Base-by-base conservation (phyloP, 2,329 filamentous ascomycete genomes). In the Neofusicoccum laricinum region DNA sequence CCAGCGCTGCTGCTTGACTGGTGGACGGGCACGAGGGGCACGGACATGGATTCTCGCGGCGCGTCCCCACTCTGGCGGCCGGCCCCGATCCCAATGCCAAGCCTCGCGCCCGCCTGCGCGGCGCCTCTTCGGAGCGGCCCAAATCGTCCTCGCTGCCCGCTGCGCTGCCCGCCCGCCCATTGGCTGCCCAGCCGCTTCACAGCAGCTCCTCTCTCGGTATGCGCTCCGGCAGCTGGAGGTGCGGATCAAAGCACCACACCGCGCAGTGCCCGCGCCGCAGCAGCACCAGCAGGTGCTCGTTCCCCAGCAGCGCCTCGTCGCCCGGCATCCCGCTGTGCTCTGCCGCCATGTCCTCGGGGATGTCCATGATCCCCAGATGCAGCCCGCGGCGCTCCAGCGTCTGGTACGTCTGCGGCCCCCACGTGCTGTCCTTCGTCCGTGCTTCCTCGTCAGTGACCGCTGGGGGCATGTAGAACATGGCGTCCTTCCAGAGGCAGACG, bases 211-310 rank as follows among this genome's bases (percentile, higher is more conserved):
- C 41, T 7, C 30, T 25, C 25, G 55, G 55, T 15, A 59, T 36
- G 32, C 32, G 17, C 34, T 49, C 49, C 4, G 63, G 57, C 6
- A 67, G 59, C 36, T 63, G 15, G 30, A 67, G 49, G 34, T 66
- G 50, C 49, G 59, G 46, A 43, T 67, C 66, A 19, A 67, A 67
- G 49, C 51, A 59, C 53, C 55, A 65, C 34, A 67, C 53, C 7
- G 51, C 32, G 14, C 64, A 40, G n/a, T 25, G 43, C 2, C 46
- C 36, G 15, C 14, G n/a, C 1, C 41, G 48, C 19, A 64, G 40
- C 11, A 55, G 38, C 12, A 64, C 61, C 7, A 67, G 12, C 10
- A 64, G 65, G 34, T 50, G 49, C 38, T 66, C 66, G 58, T 66
- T 58, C 1, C 62, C 62, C 11, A 63, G 21, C 6, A 63, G 55